Conservation (phyloP, 192 early-diverging fungal genomes). For the Coemansia sp. region DNA sequence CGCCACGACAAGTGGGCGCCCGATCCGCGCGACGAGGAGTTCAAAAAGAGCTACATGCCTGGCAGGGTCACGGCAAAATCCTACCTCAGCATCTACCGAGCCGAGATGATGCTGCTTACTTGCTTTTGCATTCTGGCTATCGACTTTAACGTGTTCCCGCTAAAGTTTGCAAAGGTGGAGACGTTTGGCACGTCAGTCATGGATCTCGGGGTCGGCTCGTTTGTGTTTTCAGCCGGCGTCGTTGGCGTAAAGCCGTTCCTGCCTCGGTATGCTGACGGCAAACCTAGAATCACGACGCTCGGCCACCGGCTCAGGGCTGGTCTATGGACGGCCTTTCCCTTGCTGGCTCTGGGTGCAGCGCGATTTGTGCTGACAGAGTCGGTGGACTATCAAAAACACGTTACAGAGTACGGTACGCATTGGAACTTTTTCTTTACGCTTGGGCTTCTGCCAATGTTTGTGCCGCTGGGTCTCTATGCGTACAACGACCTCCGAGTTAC, state of each 20-base stretch:
- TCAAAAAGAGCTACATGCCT: conserved; percentile 27
- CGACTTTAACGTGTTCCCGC: conserved; percentile 89
- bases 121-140: conserved; percentile 90
- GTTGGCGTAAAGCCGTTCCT: conserved; percentile 67
- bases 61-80: conserved; percentile 41
- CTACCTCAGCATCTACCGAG: conserved; percentile 71
- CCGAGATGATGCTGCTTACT: conserved; percentile 73
- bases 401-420: conserved; percentile 92
- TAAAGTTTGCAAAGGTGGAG: conserved; percentile 87
- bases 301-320: conserved; percentile 52
- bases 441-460: conserved; percentile 77
- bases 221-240: conserved; percentile 88
- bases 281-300: conserved; percentile 18
- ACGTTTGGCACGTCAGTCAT: conserved; percentile 89
- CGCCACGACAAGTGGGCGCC: conserved; percentile 52
- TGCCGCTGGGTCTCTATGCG: conserved; percentile 59
- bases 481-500: conserved; percentile 58
- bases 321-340: conserved; percentile 56
- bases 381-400: conserved; percentile 92
- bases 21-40: conserved; percentile 42
- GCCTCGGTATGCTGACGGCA: conserved; percentile 29
- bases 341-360: conserved; percentile 72
- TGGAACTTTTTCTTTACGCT: conserved; percentile 99
- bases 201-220: conserved; percentile 92
- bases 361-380: conserved; percentile 70